phyloP scores from a whole-genome alignment of 306 rosid species.

The Rosa chinensis region DNA sequence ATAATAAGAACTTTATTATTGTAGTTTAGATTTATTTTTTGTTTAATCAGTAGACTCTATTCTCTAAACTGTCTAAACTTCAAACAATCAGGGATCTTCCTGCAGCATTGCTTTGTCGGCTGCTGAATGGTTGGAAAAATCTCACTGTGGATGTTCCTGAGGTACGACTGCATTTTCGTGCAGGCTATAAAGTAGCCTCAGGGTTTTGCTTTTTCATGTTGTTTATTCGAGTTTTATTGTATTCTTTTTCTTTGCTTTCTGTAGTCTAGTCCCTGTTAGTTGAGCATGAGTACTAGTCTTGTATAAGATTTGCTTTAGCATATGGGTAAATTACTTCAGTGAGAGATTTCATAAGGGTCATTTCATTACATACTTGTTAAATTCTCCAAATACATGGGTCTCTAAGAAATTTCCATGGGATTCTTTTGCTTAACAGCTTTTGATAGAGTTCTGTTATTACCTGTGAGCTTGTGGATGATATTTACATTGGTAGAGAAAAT shows the following conservation, averaged over 20 bases:
- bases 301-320: not conserved
- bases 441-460: not conserved
- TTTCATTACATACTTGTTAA: not conserved
- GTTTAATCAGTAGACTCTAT: not conserved
- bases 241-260: not conserved
- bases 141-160: conserved; percentile 54
- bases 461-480: not conserved
- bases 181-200: conserved; percentile 18
- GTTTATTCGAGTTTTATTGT: conserved; percentile 17
- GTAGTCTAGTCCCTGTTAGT: not conserved
- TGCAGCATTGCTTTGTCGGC: conserved; percentile 45
- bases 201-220: conserved; percentile 24
- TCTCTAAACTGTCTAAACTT: conserved; percentile 19
- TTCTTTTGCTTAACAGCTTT: not conserved
- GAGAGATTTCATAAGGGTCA: not conserved
- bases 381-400: not conserved
- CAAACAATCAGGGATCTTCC: conserved; percentile 73
- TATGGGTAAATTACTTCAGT: not conserved
- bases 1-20: not conserved
- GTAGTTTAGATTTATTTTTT: not conserved
- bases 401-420: not conserved
- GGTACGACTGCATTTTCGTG: conserved; percentile 43
- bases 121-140: conserved; percentile 73
- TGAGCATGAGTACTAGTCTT: not conserved
- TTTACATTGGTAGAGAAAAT: not conserved